phyloP scores from a whole-genome alignment of 129 eudicot genomes.

The Sambucus nigra region DNA sequence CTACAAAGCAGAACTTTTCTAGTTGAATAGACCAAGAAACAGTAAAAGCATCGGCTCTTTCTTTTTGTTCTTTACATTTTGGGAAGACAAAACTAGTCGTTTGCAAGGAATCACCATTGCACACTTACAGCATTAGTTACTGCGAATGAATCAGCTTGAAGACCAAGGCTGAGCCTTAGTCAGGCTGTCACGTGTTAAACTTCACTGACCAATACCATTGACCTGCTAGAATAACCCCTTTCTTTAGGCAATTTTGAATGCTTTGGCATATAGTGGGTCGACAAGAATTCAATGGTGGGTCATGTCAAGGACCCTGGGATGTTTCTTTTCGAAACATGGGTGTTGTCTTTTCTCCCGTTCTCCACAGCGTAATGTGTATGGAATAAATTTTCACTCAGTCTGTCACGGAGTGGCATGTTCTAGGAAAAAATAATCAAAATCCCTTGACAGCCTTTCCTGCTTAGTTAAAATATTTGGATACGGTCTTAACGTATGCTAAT shows the following conservation, averaged over 20 bases:
- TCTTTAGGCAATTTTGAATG: conserved; percentile 1
- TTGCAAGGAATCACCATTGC: background rate
- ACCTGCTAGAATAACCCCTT: conserved; percentile 6
- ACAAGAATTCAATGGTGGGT: conserved; percentile 53
- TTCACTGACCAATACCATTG: background rate
- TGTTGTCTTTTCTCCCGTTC: conserved; percentile 38
- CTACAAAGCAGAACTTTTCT: too few relatives aligned
- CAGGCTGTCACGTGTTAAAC: background rate
- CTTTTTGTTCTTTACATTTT: too few relatives aligned
- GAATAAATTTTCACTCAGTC: conserved; percentile 20
- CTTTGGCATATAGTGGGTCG: conserved; percentile 16
- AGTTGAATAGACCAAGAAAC: background rate
- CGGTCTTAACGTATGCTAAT: too few relatives aligned
- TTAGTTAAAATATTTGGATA: background rate
- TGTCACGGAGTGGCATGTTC: background rate
- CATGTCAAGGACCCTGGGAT: conserved; percentile 33
- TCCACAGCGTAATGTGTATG: conserved; percentile 34
- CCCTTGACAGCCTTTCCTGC: conserved; percentile 10
- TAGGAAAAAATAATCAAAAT: conserved; percentile 8
- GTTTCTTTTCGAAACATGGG: conserved; percentile 34
- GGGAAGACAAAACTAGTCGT: background rate
- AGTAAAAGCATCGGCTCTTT: background rate
- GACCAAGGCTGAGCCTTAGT: background rate
- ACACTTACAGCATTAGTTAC: background rate
- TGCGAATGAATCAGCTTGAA: background rate